Percentiles rank a stretch among this genome's conserved stretches.
phyloP scores from a whole-genome alignment of 768 basidiomycete genomes.

The Hirschioporus abietinus region DNA sequence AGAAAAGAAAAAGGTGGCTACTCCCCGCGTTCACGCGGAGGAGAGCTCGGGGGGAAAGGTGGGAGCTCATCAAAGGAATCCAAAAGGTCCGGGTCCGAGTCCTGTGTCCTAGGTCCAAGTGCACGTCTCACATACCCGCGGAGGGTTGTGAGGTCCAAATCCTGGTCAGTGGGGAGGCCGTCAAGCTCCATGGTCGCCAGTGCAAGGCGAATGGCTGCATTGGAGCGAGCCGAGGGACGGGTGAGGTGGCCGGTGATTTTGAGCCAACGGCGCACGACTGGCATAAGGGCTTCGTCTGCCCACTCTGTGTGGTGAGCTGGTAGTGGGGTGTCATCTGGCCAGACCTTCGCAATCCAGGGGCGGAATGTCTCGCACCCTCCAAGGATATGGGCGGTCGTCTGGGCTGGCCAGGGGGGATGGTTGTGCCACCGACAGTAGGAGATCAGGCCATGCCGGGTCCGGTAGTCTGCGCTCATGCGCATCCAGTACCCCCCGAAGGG shows the following conservation, averaged over 20 bases:
- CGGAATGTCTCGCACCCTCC: not conserved
- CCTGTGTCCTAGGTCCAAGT: not conserved
- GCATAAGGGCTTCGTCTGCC: not conserved
- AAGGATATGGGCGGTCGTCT: not conserved
- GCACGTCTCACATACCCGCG: not conserved
- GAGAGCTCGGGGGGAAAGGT: too few relatives aligned
- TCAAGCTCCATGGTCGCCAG: not conserved
- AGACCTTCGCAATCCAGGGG: not conserved
- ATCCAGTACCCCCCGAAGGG: not conserved
- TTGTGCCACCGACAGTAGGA: too few relatives aligned
- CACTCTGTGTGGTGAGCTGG: not conserved
- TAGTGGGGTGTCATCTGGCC: not conserved
- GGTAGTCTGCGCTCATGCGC: not conserved
- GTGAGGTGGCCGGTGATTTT: not conserved
- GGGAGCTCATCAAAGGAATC: too few relatives aligned
- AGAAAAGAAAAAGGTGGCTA: too few relatives aligned
- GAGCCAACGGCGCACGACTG: not conserved
- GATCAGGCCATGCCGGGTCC: not conserved
- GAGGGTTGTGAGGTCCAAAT: not conserved
- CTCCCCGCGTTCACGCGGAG: too few relatives aligned
- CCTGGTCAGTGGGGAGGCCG: not conserved
- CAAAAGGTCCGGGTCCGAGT: not conserved
- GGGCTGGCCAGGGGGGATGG: too few relatives aligned
- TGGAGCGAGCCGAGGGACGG: too few relatives aligned
- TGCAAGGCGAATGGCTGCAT: not conserved